Conservation (phyloP, 495 filamentous ascomycete genomes). For the Cladorrhinum samala region DNA sequence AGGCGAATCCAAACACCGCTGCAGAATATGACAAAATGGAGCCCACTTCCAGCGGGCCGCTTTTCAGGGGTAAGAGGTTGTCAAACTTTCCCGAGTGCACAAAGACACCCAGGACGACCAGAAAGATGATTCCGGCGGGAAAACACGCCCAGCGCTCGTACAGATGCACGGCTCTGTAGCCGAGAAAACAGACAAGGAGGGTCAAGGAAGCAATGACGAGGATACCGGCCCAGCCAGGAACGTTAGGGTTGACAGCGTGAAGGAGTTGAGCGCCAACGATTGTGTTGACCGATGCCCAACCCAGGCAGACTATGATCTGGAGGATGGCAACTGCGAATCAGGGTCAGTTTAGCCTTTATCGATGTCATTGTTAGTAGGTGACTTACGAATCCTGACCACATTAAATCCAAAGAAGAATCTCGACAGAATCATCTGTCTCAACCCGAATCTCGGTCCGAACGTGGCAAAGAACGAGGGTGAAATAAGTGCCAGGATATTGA, state of each 20-base stretch:
- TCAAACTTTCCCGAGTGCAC: conserved; percentile 66
- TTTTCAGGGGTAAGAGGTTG: conserved; percentile 56
- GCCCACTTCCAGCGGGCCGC: conserved; percentile 58
- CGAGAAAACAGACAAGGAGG: conserved; percentile 64
- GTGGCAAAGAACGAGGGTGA: conserved; percentile 77
- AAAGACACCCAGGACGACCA: conserved; percentile 69
- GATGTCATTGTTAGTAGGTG: too few relatives aligned
- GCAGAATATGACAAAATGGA: conserved; percentile 65
- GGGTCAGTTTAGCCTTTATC: too few relatives aligned
- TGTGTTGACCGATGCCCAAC: conserved; percentile 69
- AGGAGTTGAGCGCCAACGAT: conserved; percentile 82
- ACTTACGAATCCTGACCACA: conserved; percentile 39
- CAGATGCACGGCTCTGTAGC: conserved; percentile 73
- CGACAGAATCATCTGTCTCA: conserved; percentile 83
- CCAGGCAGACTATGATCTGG: conserved; percentile 71
- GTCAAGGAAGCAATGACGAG: conserved; percentile 69
- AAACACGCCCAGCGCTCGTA: conserved; percentile 81
- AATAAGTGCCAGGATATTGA: conserved; percentile 68
- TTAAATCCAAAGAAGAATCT: conserved; percentile 76
- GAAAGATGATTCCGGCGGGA: conserved; percentile 69
- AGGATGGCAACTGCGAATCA: conserved; percentile 54
- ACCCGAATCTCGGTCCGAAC: conserved; percentile 69
- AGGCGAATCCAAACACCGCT: conserved; percentile 70
- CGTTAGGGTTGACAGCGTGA: conserved; percentile 62
- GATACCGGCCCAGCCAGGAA: conserved; percentile 72